Percentiles rank a stretch among this genome's conserved stretches.
Conservation (phyloP, 2,329 filamentous ascomycete genomes). For the Parasarocladium wereldwijsianum region DNA sequence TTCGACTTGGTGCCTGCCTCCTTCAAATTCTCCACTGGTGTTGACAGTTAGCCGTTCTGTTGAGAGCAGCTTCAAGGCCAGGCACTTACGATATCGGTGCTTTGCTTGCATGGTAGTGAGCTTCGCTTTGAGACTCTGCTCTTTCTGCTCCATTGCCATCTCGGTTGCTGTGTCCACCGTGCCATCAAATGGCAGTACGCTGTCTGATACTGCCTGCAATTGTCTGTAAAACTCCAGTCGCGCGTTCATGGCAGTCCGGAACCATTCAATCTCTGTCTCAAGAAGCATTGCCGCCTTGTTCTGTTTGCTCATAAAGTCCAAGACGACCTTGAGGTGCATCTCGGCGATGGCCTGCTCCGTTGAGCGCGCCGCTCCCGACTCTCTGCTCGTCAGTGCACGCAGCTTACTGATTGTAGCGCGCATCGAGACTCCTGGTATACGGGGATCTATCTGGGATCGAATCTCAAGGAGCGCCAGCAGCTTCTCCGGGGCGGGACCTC, state of each 20-base stretch:
- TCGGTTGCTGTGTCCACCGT: constrained; percentile 36
- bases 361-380: constrained; percentile 40
- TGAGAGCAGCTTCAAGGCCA: neutral
- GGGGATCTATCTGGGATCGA: constrained; percentile 33
- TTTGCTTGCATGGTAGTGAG: constrained; percentile 55
- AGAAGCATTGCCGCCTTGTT: constrained; percentile 30
- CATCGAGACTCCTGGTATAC: constrained; percentile 44
- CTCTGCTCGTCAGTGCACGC: constrained; percentile 45
- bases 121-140: constrained; percentile 33
- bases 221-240: constrained; percentile 84
- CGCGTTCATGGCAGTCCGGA: constrained; percentile 67
- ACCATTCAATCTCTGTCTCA: constrained; percentile 61
- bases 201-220: constrained; percentile 81
- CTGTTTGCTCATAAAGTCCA: constrained; percentile 36
- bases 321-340: constrained; percentile 45
- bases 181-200: constrained; percentile 61
- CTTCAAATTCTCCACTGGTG: constrained; percentile 35
- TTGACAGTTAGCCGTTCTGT: constrained; percentile 5
- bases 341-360: constrained; percentile 53
- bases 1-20: constrained; percentile 46
- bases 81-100: constrained; percentile 49
- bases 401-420: constrained; percentile 55
- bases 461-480: constrained; percentile 34
- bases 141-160: constrained; percentile 14
- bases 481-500: constrained; percentile 57